These are phyloP conservation scores for Huntiella savannae DNA, from an alignment of 2,329 filamentous ascomycete species.

Conservation along the genomic window DNA sequence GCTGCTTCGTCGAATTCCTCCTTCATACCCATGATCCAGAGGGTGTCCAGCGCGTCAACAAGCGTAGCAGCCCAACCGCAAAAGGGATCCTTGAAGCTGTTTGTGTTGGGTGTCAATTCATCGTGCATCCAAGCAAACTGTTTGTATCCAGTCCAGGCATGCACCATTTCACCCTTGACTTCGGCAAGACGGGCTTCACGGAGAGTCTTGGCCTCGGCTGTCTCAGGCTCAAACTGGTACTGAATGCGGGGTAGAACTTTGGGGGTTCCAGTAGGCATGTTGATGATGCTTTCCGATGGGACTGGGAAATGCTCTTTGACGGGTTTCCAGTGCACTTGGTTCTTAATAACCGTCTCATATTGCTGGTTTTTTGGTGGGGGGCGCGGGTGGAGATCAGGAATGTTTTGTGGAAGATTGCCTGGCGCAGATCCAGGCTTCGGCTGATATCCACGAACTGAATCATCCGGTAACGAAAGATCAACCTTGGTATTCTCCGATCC, in stretches of 20 bases:
- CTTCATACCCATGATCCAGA: constrained; percentile 70
- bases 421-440: background rate
- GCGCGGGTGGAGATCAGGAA: background rate
- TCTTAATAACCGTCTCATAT: background rate
- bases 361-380: background rate
- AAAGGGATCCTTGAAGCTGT: constrained; percentile 56
- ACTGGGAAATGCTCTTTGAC: constrained; percentile 62
- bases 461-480: constrained; percentile 7
- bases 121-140: constrained; percentile 69
- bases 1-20: constrained; percentile 67
- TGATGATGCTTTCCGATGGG: constrained; percentile 47
- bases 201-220: constrained; percentile 35
- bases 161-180: constrained; percentile 56
- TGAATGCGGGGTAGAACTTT: constrained; percentile 62
- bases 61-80: constrained; percentile 81
- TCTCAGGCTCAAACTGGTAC: constrained; percentile 48
- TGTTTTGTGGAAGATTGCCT: background rate
- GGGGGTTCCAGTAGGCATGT: constrained; percentile 52
- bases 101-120: constrained; percentile 58
- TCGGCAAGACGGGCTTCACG: constrained; percentile 43
- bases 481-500: background rate
- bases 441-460: constrained; percentile 1
- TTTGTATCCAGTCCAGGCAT: constrained; percentile 69
- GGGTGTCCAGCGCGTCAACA: constrained; percentile 63
- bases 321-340: constrained; percentile 50